A percentile compares a stretch with the other conserved stretches of the same genome.
Conservation (phyloP, 257 asterid genomes). For the Linaria vulgaris region DNA sequence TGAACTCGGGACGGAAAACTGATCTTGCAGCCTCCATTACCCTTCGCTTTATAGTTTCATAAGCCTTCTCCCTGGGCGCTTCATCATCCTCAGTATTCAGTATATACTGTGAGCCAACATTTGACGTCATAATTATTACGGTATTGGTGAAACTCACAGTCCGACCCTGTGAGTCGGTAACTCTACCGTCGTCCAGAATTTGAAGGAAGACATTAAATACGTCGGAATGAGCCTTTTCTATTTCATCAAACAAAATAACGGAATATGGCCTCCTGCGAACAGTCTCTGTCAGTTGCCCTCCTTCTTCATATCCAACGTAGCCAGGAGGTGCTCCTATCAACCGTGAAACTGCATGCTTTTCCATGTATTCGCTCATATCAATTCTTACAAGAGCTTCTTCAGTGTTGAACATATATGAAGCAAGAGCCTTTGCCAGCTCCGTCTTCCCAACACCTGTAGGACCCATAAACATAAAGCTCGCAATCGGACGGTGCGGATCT, state of each 20-base stretch:
- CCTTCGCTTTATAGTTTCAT: constrained; percentile 65
- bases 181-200: constrained; percentile 92
- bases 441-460: constrained; percentile 99
- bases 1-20: constrained; percentile 88
- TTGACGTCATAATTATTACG: constrained; percentile 91
- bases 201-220: constrained; percentile 92
- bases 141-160: constrained; percentile 88
- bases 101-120: constrained; percentile 87
- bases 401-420: constrained; percentile 83
- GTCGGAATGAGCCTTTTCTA: constrained; percentile 89
- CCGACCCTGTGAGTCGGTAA: constrained; percentile 92
- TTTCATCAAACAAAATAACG: constrained; percentile 84
- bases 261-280: constrained; percentile 93
- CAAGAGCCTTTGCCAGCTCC: constrained; percentile 91
- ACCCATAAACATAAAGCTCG: constrained; percentile 99
- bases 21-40: constrained; percentile 90
- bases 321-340: constrained; percentile 97
- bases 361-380: constrained; percentile 99
- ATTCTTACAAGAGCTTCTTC: constrained; percentile 94
- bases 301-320: constrained; percentile 93
- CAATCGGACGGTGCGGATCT: constrained; percentile 94
- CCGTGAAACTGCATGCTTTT: constrained; percentile 91
- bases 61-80: constrained; percentile 55
- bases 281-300: constrained; percentile 83
- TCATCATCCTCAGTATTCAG: constrained; percentile 59